These are phyloP conservation scores for Blastocladiella britannica DNA, from an alignment of 192 early-diverging fungal species.

Conservation along the genomic window DNA sequence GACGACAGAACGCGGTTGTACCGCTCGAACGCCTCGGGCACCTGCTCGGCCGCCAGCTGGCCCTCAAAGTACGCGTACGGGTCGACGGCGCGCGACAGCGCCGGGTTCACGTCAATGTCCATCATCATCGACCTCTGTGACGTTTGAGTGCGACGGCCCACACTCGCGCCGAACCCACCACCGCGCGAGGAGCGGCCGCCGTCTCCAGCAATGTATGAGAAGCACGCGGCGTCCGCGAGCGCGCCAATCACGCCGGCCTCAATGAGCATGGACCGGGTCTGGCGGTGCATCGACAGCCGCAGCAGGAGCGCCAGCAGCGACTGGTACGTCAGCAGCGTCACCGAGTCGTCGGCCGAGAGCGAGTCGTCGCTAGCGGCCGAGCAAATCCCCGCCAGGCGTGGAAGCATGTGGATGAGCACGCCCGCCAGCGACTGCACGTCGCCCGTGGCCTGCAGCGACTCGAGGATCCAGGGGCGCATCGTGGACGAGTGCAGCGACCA, in stretches of 20 bases:
- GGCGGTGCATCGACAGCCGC: neutral
- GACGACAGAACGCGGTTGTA: neutral
- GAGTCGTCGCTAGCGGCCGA: neutral
- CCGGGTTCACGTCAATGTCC: neutral
- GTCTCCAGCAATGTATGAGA: neutral
- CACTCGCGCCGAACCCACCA: neutral
- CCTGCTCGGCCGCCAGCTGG: neutral
- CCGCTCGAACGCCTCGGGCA: neutral
- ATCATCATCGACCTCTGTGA: neutral
- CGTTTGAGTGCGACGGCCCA: too few species aligned
- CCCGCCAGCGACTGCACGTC: neutral
- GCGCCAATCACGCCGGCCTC: neutral
- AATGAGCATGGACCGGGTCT: neutral
- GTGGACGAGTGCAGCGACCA: neutral
- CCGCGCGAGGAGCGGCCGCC: too few species aligned
- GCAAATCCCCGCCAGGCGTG: neutral
- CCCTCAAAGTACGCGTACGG: neutral
- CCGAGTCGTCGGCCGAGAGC: neutral
- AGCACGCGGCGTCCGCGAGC: neutral
- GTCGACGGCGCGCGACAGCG: neutral
- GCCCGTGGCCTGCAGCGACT: neutral
- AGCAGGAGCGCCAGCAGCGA: neutral
- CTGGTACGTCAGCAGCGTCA: neutral
- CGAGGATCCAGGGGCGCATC: neutral
- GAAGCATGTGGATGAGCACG: neutral